Evolutionary conservation across 495 filamentous ascomycete species (phyloP).

Genomic region (Penicillium goetzii): DNA sequence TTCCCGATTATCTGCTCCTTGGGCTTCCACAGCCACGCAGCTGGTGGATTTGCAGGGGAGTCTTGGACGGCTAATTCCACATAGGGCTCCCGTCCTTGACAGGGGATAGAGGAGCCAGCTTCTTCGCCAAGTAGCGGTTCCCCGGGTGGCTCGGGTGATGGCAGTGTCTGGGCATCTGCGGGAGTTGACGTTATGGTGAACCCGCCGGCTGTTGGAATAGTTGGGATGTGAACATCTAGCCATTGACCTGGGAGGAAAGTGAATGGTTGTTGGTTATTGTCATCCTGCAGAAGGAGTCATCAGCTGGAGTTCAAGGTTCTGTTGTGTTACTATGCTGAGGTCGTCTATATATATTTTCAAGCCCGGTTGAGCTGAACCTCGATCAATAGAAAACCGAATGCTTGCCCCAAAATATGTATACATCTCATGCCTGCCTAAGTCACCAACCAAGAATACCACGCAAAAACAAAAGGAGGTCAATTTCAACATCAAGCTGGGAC

Average conservation of each 20-base stretch:
- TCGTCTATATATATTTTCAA: not conserved
- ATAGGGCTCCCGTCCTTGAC: conserved; percentile 46
- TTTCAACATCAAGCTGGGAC: not conserved
- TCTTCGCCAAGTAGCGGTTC: conserved; percentile 29
- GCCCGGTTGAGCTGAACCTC: not conserved
- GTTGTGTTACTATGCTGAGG: not conserved
- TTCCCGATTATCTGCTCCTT: conserved; percentile 57
- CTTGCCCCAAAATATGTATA: not conserved
- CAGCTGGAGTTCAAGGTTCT: not conserved
- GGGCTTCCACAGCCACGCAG: conserved; percentile 74
- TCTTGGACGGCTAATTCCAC: conserved; percentile 77
- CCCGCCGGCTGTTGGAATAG: conserved; percentile 69
- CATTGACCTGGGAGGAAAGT: conserved; percentile 84
- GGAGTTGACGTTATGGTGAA: conserved; percentile 88
- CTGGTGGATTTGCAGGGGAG: conserved; percentile 67
- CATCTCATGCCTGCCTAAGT: not conserved
- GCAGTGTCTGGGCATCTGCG: conserved; percentile 41
- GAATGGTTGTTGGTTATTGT: conserved; percentile 33
- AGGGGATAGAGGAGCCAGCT: conserved; percentile 24
- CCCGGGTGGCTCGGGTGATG: conserved; percentile 26
- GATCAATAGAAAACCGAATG: not conserved
- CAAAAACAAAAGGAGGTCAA: not conserved
- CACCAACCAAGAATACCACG: not conserved
- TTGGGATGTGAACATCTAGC: conserved; percentile 80
- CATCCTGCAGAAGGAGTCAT: conserved; percentile 20